These are phyloP conservation scores for Vaccinium darrowii DNA, from an alignment of 148 eudicot species.

Conservation along the genomic window DNA sequence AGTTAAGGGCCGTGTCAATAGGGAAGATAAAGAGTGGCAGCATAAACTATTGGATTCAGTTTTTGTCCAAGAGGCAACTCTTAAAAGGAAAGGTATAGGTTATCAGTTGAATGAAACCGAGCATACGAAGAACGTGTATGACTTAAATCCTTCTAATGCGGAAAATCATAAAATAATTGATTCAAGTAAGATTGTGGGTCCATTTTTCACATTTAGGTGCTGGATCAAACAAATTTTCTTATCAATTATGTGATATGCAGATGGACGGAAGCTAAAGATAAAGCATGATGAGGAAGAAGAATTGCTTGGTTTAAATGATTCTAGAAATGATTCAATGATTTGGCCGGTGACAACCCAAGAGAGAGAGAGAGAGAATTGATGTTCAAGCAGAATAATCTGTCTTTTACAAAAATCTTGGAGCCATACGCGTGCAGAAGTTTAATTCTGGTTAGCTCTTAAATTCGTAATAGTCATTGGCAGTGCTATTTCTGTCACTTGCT, in stretches of 20 bases:
- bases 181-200: not conserved
- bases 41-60: not conserved
- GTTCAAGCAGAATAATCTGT: not conserved
- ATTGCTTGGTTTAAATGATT: not conserved
- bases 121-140: not conserved
- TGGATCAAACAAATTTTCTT: not conserved
- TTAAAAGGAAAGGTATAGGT: not conserved
- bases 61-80: not conserved
- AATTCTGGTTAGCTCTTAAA: not conserved
- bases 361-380: constrained; percentile 16
- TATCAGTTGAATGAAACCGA: not conserved
- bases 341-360: not conserved
- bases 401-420: not conserved
- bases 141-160: not conserved
- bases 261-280: not conserved
- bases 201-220: not conserved
- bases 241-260: constrained; percentile 4
- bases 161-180: not conserved
- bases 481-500: not conserved
- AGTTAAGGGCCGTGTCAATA: not conserved
- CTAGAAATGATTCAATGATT: not conserved
- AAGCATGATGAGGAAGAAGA: constrained; percentile 7
- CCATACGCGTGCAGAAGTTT: not conserved
- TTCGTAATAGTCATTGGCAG: not conserved
- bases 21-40: not conserved